phyloP scores from a whole-genome alignment of 306 rosid genomes.

The Geum urbanum region DNA sequence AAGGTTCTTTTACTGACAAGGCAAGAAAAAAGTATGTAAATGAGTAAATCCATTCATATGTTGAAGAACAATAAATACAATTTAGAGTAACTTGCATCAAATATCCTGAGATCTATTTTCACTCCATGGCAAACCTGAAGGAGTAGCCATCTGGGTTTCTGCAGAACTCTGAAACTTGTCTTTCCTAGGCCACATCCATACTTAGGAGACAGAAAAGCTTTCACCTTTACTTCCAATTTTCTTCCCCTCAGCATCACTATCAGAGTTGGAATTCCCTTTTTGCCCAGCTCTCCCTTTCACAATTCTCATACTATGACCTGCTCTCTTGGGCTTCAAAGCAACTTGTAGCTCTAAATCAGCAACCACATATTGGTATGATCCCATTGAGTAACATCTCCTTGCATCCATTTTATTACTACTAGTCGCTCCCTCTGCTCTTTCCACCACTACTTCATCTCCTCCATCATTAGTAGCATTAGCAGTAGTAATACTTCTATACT shows the following conservation, averaged over 20 bases:
- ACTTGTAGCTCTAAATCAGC: slow-evolving; percentile 78
- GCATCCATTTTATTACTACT: slow-evolving; percentile 62
- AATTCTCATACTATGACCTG: slow-evolving; percentile 51
- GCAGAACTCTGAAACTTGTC: slow-evolving; percentile 52
- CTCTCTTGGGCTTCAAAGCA: slow-evolving; percentile 48
- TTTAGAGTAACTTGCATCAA: slow-evolving; percentile 25
- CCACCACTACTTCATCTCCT: slow-evolving; percentile 29
- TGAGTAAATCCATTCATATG: background rate
- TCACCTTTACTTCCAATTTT: slow-evolving; percentile 79
- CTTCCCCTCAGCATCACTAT: slow-evolving; percentile 61
- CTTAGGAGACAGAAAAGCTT: slow-evolving; percentile 85
- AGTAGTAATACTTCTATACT: slow-evolving; percentile 44
- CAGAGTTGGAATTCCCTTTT: slow-evolving; percentile 41
- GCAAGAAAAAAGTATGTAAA: too few species aligned
- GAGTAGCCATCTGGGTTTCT: slow-evolving; percentile 40
- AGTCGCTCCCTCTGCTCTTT: slow-evolving; percentile 51
- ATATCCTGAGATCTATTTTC: slow-evolving; percentile 39
- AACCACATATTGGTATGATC: slow-evolving; percentile 83
- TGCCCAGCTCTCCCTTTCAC: slow-evolving; percentile 50
- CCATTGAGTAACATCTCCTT: slow-evolving; percentile 94
- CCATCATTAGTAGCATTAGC: slow-evolving; percentile 30
- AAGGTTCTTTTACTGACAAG: background rate
- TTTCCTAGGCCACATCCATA: slow-evolving; percentile 93
- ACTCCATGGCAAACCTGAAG: slow-evolving; percentile 52
- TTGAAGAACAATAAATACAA: background rate